phyloP scores from a whole-genome alignment of 2,329 filamentous ascomycete species.

The Fusarium sterilihyphosum region DNA sequence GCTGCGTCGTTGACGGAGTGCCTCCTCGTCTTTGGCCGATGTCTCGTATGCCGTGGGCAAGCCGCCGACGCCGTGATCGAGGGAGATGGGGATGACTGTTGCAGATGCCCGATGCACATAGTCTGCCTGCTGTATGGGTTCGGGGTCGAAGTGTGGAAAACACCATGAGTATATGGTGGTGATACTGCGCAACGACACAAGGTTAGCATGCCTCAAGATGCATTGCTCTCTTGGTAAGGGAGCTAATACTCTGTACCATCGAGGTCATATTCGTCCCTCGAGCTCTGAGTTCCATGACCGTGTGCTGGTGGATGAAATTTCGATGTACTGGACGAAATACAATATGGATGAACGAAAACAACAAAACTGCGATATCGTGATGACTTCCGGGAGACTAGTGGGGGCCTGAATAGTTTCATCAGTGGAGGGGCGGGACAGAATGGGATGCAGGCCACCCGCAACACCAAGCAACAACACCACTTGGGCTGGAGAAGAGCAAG shows the following conservation, averaged over 20 bases:
- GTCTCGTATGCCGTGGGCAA: neutral
- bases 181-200: neutral
- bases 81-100: neutral
- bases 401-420: neutral
- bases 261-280: no score
- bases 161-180: neutral
- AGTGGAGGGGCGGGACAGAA: neutral
- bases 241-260: no score
- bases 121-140: neutral
- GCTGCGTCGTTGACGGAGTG: neutral
- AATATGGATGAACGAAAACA: neutral
- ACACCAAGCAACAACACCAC: neutral
- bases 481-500: neutral
- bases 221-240: accelerated
- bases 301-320: neutral
- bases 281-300: neutral
- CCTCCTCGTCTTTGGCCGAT: no score
- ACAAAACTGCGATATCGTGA: neutral
- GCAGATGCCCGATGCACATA: neutral
- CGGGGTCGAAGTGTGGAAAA: neutral
- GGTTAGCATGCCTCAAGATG: neutral
- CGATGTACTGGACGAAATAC: neutral
- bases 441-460: neutral
- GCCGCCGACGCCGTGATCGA: neutral
- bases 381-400: neutral